Conservation (phyloP, 495 filamentous ascomycete genomes). For the Aspergillus bridgeri region DNA sequence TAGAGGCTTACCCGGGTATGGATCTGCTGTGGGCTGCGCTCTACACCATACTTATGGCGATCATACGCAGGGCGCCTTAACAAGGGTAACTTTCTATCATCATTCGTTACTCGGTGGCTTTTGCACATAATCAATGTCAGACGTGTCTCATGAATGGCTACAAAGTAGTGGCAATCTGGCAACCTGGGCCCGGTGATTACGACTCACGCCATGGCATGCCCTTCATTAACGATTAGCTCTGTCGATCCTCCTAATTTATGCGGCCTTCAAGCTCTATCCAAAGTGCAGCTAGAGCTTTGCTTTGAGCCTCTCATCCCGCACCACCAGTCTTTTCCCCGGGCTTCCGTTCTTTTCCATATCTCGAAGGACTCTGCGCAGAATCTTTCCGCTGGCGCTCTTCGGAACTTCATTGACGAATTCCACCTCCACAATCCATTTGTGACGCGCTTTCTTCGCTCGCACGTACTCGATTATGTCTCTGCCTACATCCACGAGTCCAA, state of each 20-base stretch:
- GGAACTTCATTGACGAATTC: constrained; percentile 62
- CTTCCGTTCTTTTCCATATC: constrained; percentile 28
- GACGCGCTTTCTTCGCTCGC: constrained; percentile 56
- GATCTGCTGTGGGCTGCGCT: background rate
- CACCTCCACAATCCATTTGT: constrained; percentile 66
- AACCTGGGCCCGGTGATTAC: background rate
- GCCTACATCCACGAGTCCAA: constrained; percentile 29
- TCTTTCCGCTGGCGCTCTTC: constrained; percentile 68
- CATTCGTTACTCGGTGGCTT: no score
- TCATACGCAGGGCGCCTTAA: background rate
- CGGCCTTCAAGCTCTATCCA: background rate
- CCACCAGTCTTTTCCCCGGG: constrained; percentile 26
- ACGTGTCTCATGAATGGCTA: no score
- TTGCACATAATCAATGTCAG: no score
- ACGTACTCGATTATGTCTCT: constrained; percentile 52
- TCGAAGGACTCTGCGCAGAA: constrained; percentile 56
- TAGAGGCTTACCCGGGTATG: background rate
- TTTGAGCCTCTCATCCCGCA: constrained; percentile 34
- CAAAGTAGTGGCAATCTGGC: background rate
- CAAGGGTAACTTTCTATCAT: background rate
- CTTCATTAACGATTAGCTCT: background rate
- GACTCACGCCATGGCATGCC: background rate
- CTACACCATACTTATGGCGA: background rate
- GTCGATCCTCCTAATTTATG: background rate
- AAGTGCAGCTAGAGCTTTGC: constrained; percentile 34